Percentiles rank a stretch among this genome's conserved stretches.
Evolutionary conservation across 2,329 filamentous ascomycete genomes (phyloP).

Genomic region (Mycocentrospora acerina): DNA sequence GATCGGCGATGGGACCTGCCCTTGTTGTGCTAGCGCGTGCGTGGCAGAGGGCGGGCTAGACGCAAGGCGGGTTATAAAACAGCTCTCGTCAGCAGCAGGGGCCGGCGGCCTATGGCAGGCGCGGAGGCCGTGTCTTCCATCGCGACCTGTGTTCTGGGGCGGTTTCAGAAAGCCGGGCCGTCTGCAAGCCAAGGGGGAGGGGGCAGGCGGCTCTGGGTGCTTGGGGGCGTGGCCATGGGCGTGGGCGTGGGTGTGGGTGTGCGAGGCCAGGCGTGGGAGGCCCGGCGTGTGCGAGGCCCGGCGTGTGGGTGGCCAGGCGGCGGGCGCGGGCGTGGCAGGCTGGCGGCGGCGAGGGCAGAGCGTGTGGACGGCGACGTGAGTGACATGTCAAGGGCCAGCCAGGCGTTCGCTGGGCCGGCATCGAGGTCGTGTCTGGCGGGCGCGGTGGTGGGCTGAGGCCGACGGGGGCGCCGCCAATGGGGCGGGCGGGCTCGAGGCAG

Average conservation of each 20-base stretch:
- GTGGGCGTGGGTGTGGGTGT: too few species aligned
- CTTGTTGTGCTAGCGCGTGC: conserved; percentile 9
- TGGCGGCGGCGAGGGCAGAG: neutral
- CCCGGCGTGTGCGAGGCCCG: neutral
- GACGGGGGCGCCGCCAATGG: neutral
- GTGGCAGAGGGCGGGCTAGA: conserved; percentile 2
- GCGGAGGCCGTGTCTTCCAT: neutral
- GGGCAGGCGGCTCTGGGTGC: conserved; percentile 6
- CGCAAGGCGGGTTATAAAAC: conserved; percentile 2
- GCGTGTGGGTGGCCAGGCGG: conserved; percentile 1
- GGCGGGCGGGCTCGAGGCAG: neutral
- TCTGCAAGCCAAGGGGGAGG: neutral
- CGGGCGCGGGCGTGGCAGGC: neutral
- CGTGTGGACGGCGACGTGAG: neutral
- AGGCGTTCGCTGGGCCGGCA: conserved; percentile 1
- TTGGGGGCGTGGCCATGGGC: neutral
- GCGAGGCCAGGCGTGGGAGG: neutral
- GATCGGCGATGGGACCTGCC: conserved; percentile 14
- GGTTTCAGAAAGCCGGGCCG: conserved; percentile 2
- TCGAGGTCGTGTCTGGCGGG: neutral
- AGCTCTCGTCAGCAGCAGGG: conserved; percentile 1
- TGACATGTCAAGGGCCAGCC: too few species aligned
- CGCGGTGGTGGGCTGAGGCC: neutral
- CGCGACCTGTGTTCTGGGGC: conserved; percentile 2
- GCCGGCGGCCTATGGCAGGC: neutral